A percentile compares a stretch with the other conserved stretches of the same genome.
These are phyloP conservation scores for Pythium monospermum DNA, from an alignment of 352 stramenopile species.

Conservation along the genomic window DNA sequence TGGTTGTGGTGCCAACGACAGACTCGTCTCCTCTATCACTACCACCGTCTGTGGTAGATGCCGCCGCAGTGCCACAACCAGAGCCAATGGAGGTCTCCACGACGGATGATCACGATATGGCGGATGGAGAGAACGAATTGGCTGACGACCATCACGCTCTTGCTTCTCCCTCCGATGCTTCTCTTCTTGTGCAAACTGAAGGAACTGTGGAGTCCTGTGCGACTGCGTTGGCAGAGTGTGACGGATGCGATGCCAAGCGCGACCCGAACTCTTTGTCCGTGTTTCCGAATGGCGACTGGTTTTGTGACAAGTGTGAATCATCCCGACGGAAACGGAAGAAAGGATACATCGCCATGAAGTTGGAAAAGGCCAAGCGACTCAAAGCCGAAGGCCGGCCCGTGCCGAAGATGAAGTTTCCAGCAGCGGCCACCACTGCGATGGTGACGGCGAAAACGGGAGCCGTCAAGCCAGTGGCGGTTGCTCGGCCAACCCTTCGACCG, in stretches of 20 bases:
- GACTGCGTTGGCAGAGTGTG: slow-evolving; percentile 32
- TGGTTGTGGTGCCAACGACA: neutral
- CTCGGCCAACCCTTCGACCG: neutral
- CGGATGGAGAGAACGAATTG: too few relatives aligned
- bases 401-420: slow-evolving; percentile 1
- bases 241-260: slow-evolving; percentile 65
- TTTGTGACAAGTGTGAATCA: slow-evolving; percentile 25
- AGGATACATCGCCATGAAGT: slow-evolving; percentile 21
- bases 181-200: neutral
- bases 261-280: too few relatives aligned
- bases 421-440: too few relatives aligned
- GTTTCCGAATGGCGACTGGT: slow-evolving; percentile 47
- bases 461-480: slow-evolving; percentile 2
- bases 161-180: neutral
- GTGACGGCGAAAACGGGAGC: too few relatives aligned
- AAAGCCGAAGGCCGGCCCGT: neutral
- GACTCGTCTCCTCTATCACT: too few relatives aligned
- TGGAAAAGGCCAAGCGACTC: slow-evolving; percentile 14
- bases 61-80: neutral
- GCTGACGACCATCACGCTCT: too few relatives aligned
- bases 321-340: slow-evolving; percentile 19
- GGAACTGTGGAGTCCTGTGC: neutral
- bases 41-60: neutral
- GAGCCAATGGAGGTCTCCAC: neutral
- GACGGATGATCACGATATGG: too few relatives aligned